Evolutionary conservation across 2,329 filamentous ascomycete genomes (phyloP).

Genomic region (Emmonsiellopsis sp.): DNA sequence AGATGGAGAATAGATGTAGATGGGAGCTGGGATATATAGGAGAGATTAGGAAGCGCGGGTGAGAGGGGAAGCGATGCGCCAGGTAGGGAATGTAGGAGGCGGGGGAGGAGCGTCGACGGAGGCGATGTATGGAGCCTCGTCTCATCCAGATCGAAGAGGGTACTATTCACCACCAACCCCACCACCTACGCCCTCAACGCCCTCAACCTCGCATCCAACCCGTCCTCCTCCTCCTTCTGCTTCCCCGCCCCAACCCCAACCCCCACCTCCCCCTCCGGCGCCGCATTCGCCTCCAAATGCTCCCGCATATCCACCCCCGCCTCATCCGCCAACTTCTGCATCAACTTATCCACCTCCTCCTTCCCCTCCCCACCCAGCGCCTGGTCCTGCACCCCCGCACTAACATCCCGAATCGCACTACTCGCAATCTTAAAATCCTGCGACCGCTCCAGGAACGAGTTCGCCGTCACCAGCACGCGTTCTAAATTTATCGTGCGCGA

Average conservation of each 20-base stretch:
- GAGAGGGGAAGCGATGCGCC: too few species aligned
- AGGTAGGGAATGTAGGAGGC: too few species aligned
- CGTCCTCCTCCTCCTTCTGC: slow-evolving; percentile 32
- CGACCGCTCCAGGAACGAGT: slow-evolving; percentile 31
- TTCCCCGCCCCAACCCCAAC: slow-evolving; percentile 18
- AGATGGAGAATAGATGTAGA: too few species aligned
- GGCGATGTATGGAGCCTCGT: too few species aligned
- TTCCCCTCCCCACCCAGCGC: slow-evolving; percentile 26
- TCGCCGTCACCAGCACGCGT: slow-evolving; percentile 31
- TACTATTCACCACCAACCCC: slow-evolving; percentile 4
- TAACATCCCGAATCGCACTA: slow-evolving; percentile 32
- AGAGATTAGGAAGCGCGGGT: too few species aligned
- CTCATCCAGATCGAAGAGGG: too few species aligned
- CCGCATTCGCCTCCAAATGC: slow-evolving; percentile 29
- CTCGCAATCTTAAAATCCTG: slow-evolving; percentile 37
- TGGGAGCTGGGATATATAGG: too few species aligned
- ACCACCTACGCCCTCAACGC: slow-evolving; percentile 28
- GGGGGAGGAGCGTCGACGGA: too few species aligned
- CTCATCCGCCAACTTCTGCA: slow-evolving; percentile 36
- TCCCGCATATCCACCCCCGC: slow-evolving; percentile 34
- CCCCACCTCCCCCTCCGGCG: slow-evolving; percentile 29
- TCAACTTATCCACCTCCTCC: slow-evolving; percentile 31
- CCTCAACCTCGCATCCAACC: slow-evolving; percentile 30
- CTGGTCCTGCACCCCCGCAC: slow-evolving; percentile 32
- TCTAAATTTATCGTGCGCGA: slow-evolving; percentile 38